Base-by-base conservation (phyloP, 495 filamentous ascomycete species). In the Neurospora sp. region DNA sequence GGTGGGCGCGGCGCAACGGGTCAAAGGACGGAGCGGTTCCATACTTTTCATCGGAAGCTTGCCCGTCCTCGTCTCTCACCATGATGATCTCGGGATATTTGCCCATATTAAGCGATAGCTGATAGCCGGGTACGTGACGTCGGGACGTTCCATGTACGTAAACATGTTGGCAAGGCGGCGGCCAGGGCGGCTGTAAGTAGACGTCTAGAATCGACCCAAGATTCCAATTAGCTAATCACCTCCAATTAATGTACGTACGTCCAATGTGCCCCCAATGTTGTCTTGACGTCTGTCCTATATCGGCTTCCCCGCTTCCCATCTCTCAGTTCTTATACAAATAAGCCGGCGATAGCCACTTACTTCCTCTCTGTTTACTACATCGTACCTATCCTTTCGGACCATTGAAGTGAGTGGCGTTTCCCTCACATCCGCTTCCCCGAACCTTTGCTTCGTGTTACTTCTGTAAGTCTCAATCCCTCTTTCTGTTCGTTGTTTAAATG, bases 341-440 rank as follows among this genome's bases (percentile, higher is more conserved):
- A 74, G 73, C 73, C 73, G 73, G 73, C 40, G 69, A 46, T 72
- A 72, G 39, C 73, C 72, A 73, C 53, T 37, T 66, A 61, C 53
- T 61, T 61, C 53, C 22, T 14, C 6, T 35, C 27, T 61, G 53
- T 18, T 61, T 61, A 35, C 53, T 66, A 8, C 53, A 66, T 35
- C 53, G 27, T 66, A 31, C 53, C 53, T 66, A 35, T 66, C 53
- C 53, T 37, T 66, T 66, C 27, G 18, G 14, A 14, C 53, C 27
- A 35, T 66, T 35, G 27, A 35, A 18, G 3, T 35, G 53, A 66
- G 53, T 9, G 53, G 27, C 27, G 27, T 66, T 66, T 14, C 27
- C 4, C 27, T 66, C 7, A 12, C 22, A 35, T 66, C 14, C 53
- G 14, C 53, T 66, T 35, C 22, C 18, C 53, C 27, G 6, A 35